A percentile compares a stretch with the other conserved stretches of the same genome.
These are phyloP conservation scores for Panaeolus papilionaceus DNA, from an alignment of 768 basidiomycete species.

Conservation along the genomic window DNA sequence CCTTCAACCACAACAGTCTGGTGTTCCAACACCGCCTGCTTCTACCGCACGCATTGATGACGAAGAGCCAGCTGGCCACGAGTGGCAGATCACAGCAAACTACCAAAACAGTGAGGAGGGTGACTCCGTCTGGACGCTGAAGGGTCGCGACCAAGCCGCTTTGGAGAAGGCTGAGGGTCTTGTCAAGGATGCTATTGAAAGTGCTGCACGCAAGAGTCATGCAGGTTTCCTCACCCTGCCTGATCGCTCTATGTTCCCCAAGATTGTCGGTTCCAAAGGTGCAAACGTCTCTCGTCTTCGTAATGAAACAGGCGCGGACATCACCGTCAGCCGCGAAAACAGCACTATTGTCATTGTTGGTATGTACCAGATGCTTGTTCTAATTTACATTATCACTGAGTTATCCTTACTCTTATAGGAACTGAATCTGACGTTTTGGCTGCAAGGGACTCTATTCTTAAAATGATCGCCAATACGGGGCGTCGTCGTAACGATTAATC, in stretches of 20 bases:
- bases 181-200: slow-evolving; percentile 71
- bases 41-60: slow-evolving; percentile 88
- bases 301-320: slow-evolving; percentile 89
- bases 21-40: slow-evolving; percentile 64
- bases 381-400: not conserved
- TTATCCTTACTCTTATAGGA: slow-evolving; percentile 47
- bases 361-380: slow-evolving; percentile 41
- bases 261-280: slow-evolving; percentile 93
- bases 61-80: slow-evolving; percentile 42
- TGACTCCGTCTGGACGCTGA: slow-evolving; percentile 84
- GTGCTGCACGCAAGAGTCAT: slow-evolving; percentile 75
- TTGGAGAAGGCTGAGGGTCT: slow-evolving; percentile 77
- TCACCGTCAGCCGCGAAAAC: slow-evolving; percentile 89
- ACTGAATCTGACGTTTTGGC: slow-evolving; percentile 67
- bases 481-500: slow-evolving; percentile 48
- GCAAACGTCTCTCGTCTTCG: slow-evolving; percentile 89
- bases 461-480: slow-evolving; percentile 51
- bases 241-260: slow-evolving; percentile 86
- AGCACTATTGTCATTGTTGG: slow-evolving; percentile 88
- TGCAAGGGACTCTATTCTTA: slow-evolving; percentile 82
- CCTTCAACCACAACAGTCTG: slow-evolving; percentile 61
- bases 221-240: slow-evolving; percentile 86
- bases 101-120: slow-evolving; percentile 86
- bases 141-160: slow-evolving; percentile 76
- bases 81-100: slow-evolving; percentile 83